These are phyloP conservation scores for Scolecobasidium constrictum DNA, from an alignment of 2,329 filamentous ascomycete genomes.

Conservation along the genomic window DNA sequence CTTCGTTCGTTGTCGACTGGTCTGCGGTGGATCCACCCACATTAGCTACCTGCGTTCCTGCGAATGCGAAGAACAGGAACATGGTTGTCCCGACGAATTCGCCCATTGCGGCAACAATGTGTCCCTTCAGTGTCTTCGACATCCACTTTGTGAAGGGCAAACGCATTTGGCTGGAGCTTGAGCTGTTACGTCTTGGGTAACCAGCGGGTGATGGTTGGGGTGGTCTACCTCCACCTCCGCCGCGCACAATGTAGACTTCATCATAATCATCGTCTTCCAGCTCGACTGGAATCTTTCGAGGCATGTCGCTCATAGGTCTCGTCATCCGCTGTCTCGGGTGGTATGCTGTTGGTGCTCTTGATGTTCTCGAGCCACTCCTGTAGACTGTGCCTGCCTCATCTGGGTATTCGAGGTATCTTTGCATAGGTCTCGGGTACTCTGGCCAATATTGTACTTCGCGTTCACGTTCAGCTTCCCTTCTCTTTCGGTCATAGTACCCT, in stretches of 20 bases:
- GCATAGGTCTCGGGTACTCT: constrained; percentile 2
- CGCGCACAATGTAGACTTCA: not conserved
- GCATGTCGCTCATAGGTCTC: not conserved
- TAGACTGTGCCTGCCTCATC: constrained; percentile 1
- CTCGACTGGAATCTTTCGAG: not conserved
- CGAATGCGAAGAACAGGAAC: constrained; percentile 12
- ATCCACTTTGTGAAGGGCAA: constrained; percentile 8
- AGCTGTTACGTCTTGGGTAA: not conserved
- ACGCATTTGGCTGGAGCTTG: not conserved
- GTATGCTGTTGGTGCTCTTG: not conserved
- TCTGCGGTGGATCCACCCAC: not conserved
- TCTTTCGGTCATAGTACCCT: constrained; percentile 6
- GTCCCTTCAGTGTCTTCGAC: constrained; percentile 6
- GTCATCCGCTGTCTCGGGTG: not conserved
- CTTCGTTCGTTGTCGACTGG: constrained; percentile 1
- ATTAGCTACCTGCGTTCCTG: constrained; percentile 16
- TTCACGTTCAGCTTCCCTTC: constrained; percentile 4
- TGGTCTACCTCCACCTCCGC: not conserved
- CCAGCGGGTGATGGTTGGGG: not conserved
- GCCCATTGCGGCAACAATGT: constrained; percentile 24
- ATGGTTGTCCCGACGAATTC: constrained; percentile 11
- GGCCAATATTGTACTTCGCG: constrained; percentile 2
- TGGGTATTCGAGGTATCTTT: constrained; percentile 5
- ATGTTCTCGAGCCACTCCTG: not conserved
- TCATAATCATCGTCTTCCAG: constrained; percentile 3